A percentile compares a stretch with the other conserved stretches of the same genome.
phyloP scores from a whole-genome alignment of 805 yeast species.

The Wickerhamiella musiphila region DNA sequence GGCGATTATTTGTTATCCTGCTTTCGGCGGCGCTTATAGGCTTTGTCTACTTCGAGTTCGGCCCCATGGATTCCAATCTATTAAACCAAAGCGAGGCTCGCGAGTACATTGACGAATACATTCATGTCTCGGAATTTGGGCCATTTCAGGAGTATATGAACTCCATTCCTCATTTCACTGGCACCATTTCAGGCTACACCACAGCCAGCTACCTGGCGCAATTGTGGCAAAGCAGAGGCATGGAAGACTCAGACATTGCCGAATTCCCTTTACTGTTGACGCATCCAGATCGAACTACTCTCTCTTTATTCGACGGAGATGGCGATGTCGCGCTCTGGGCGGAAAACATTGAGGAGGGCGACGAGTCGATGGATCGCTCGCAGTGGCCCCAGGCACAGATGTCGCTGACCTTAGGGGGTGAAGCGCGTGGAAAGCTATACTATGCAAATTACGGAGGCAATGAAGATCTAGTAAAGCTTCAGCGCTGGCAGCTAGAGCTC shows the following conservation, averaged over 20 bases:
- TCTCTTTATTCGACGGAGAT: conserved; percentile 18
- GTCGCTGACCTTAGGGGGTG: conserved; percentile 49
- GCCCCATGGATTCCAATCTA: conserved; percentile 27
- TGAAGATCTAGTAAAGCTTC: conserved; percentile 30
- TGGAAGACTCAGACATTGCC: conserved; percentile 33
- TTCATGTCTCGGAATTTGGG: conserved; percentile 42
- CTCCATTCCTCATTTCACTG: conserved; percentile 73
- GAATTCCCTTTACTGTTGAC: conserved; percentile 41
- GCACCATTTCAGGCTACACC: conserved; percentile 70
- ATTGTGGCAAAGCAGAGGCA: conserved; percentile 39
- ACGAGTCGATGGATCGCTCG: conserved; percentile 20
- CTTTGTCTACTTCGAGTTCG: conserved; percentile 33
- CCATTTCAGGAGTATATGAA: conserved; percentile 55
- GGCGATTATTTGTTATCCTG: conserved; percentile 55
- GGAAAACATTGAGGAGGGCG: conserved; percentile 17
- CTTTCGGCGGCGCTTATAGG: conserved; percentile 43
- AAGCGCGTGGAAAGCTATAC: conserved; percentile 33
- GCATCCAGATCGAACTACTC: conserved; percentile 34
- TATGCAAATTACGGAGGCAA: conserved; percentile 53
- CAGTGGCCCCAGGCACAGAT: conserved; percentile 16
- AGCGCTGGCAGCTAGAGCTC: conserved; percentile 24
- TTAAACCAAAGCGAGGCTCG: conserved; percentile 39
- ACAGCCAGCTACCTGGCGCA: conserved; percentile 48
- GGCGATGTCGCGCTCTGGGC: conserved; percentile 21
- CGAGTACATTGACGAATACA: conserved; percentile 30